Evolutionary conservation across 805 yeast species (phyloP), one percentile per base, ranked within the genome.

Genomic region (Ascoidea asiatica): DNA sequence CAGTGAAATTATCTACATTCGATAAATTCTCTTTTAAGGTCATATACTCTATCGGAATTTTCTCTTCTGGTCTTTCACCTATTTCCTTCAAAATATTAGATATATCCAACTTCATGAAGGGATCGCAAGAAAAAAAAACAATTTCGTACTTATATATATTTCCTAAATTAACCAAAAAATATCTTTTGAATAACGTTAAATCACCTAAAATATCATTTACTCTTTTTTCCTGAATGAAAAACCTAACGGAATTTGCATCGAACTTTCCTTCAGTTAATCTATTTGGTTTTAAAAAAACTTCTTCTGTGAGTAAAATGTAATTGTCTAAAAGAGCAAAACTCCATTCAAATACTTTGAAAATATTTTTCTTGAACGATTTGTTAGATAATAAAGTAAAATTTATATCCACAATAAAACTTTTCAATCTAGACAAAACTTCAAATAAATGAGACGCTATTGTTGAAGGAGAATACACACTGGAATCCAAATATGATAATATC

Each of bases 181-280:
- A 64, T 44, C 83, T 58, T 51, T 73, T 75, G 22, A 69, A 48
- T 7, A 77, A 54, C 36, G 65, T 60, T 18, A 79, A 51, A 40
- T 76, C 78, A 1, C 77, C 83, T 39, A 69, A 57, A 40, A 59
- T 63, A 48, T 74, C 70, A 40, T 49, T 49, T 8, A 49, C 42
- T 36, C 46, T 50, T 38, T 47, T 47, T 19, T 39, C 46, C 21
- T 49, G 44, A 15, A 46, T 43, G 33, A 46, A 49, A 37, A 48
- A 15, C 15, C 15, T 29, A 5, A 46, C 43, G 15, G 40, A 18
- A 21, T 42, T 42, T 17, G 52, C 23, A 29, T 29, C 35, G 15
- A 29, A 29, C 35, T 11, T 29, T 29, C 15, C 15, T 29, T 15
- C 15, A 15, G 35, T 29, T 29, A 29, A 29, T 36, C 44, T 49